Base-by-base conservation (phyloP, 208 protist species). In the Trypanosoma rangeli region DNA sequence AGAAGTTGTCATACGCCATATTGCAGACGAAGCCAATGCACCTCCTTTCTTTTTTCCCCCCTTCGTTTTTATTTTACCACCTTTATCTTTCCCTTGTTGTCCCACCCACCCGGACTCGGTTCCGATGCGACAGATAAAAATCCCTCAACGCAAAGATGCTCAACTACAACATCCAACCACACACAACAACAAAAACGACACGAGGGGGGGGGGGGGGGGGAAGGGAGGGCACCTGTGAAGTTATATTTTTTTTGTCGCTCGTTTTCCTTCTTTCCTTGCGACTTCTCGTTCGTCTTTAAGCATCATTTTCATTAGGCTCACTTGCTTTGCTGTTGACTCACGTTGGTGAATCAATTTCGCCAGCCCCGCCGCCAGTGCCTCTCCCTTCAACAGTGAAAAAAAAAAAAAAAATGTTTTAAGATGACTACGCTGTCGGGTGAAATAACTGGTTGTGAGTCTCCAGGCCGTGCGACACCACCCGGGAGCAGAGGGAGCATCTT, bases 371-470 rank as follows among this genome's bases (percentile, higher is more conserved):
- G 18, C 20, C 13, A 13, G 26, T 35, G 20, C 28, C 9, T 2
- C 28, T 35, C 26, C n/a, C 5, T 39, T 2, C 7, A 12, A 53
- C 49, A 18, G n/a, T 12, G 24, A 26, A 1, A 56, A 56, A 3
- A 56, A 35, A 1, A 29, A 37, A 35, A 26, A 18, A 58, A n/a
- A n/a, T n/a, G n/a, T n/a, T n/a, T n/a, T n/a, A n/a, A n/a, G n/a
- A n/a, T n/a, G 26, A 20, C 15, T 58, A 20, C n/a, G 15, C 26
- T 26, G 31, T 28, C 22, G 35, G 18, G 24, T 62, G 56, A 29
- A 58, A 59, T 42, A 63, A 29, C 53, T 66, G 61, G 1, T 67
- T 1, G 28, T 68, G 60, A 7, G 37, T 29, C 28, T 76, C 64
- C 31, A 31, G 4, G 10, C 62, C 70, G n/a, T 39, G 22, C 10